A percentile compares a stretch with the other conserved stretches of the same genome.
Evolutionary conservation across 495 filamentous ascomycete genomes (phyloP).

Genomic region (Trichoderma orchidacearum): DNA sequence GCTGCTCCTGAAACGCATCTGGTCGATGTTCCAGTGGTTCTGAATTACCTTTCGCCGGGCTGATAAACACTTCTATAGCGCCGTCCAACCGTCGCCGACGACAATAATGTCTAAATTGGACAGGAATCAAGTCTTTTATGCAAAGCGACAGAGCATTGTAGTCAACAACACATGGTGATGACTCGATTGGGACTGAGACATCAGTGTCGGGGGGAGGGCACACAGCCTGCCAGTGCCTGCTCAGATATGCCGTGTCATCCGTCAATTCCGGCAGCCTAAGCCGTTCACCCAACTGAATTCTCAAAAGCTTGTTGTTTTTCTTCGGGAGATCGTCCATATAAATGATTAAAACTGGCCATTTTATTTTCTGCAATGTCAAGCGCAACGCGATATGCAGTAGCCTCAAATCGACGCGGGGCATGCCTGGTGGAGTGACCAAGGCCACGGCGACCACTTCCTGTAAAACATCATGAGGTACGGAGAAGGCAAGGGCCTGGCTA

Average conservation of each 20-base stretch:
- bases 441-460: constrained; percentile 31
- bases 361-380: constrained; percentile 19
- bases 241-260: constrained; percentile 11
- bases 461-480: constrained; percentile 24
- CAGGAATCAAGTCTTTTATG: neutral
- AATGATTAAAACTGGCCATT: constrained; percentile 25
- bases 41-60: neutral
- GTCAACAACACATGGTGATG: constrained; percentile 8
- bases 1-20: neutral
- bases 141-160: neutral
- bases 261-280: constrained; percentile 14
- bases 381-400: constrained; percentile 15
- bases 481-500: constrained; percentile 26
- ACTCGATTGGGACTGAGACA: constrained; percentile 11
- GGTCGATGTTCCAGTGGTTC: neutral
- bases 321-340: constrained; percentile 30
- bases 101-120: neutral
- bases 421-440: constrained; percentile 18
- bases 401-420: constrained; percentile 18
- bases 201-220: constrained; percentile 22
- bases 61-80: neutral
- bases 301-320: constrained; percentile 30
- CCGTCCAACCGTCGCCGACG: neutral
- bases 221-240: constrained; percentile 19
- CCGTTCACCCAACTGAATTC: constrained; percentile 24